phyloP scores from a whole-genome alignment of 208 protist species.

The Angomonas deanei region DNA sequence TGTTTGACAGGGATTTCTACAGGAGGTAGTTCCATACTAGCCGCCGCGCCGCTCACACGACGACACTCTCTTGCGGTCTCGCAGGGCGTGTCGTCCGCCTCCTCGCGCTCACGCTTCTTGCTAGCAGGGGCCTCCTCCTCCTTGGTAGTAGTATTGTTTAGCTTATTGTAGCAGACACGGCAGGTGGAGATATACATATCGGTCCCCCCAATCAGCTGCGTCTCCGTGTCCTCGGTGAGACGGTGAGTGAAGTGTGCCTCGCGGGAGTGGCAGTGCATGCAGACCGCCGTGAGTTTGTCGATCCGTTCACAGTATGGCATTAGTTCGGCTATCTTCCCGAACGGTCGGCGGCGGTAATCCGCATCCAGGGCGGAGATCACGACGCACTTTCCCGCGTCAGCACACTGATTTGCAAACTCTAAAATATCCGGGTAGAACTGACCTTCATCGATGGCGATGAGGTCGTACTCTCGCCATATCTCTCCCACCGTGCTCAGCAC shows the following conservation, averaged over 20 bases:
- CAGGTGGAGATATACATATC: constrained; percentile 94
- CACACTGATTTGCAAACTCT: constrained; percentile 71
- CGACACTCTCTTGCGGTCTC: background rate
- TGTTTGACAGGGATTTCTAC: too few relatives aligned
- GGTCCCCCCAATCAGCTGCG: constrained; percentile 90
- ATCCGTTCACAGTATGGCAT: constrained; percentile 85
- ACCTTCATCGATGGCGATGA: constrained; percentile 92
- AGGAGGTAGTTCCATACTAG: too few relatives aligned
- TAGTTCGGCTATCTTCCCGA: constrained; percentile 80
- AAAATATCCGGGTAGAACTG: constrained; percentile 94
- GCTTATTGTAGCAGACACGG: constrained; percentile 69
- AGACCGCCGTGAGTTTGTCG: constrained; percentile 91
- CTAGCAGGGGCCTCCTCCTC: constrained; percentile 18
- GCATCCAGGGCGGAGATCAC: constrained; percentile 94
- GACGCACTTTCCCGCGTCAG: constrained; percentile 90
- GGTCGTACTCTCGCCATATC: constrained; percentile 64
- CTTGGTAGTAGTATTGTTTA: background rate
- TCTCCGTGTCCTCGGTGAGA: constrained; percentile 44
- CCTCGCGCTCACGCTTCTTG: constrained; percentile 24
- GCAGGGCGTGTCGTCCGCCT: constrained; percentile 14
- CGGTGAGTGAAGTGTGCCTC: constrained; percentile 86
- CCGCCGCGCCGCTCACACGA: too few relatives aligned
- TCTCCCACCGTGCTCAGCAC: constrained; percentile 53
- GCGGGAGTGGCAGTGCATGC: constrained; percentile 76
- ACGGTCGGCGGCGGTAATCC: constrained; percentile 89